Evolutionary conservation across 176 grass and related monocot species (phyloP), one percentile per base, ranked within the genome.

Genomic region (Melocanna baccifera): DNA sequence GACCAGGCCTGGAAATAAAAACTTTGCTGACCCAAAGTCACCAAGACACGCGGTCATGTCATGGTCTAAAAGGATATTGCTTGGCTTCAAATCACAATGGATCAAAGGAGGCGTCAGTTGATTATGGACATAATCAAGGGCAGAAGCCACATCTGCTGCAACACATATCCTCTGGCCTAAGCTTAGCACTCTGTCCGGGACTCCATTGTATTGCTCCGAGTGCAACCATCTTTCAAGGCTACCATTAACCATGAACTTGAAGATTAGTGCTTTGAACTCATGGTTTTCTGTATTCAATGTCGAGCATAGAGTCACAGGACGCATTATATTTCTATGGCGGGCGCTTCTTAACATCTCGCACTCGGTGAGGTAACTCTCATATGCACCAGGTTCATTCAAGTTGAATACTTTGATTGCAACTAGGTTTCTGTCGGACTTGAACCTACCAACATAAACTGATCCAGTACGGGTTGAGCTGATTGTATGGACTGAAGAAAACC

Each of bases 41-140:
- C 68, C 6, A 9, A 86, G 18, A 9, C 57, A 26, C 0, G 74
- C 53, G 0, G 83, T 77, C 74, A 85, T 85, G 19, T 85, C 74
- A 34, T 86, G 20, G 4, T 34, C 34, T 34, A 34, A 34, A 34
- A 34, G 34, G 34, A 34, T 4, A 34, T 34, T 34, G 34, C 23
- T 26, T 29, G 84, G 75, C 53, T 86, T 86, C 73, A 88, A 76
- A 86, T 86, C 84, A 41, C 84, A 72, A 18, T 86, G 67, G 4
- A 86, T 37, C 66, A 86, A 4, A 71, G 66, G 66, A 20, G 84
- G 84, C 14, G 5, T 86, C 2, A 79, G 3, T 78, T 86, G 66
- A 22, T 79, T 86, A 14, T 86, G 84, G 43, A 80, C 0, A 73
- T 79, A 86, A 52, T 85, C 51, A 1, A 85, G 63, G 36, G 74